These are phyloP conservation scores for Globisporangium cylindrosporum DNA, from an alignment of 352 stramenopile genomes.

Conservation along the genomic window DNA sequence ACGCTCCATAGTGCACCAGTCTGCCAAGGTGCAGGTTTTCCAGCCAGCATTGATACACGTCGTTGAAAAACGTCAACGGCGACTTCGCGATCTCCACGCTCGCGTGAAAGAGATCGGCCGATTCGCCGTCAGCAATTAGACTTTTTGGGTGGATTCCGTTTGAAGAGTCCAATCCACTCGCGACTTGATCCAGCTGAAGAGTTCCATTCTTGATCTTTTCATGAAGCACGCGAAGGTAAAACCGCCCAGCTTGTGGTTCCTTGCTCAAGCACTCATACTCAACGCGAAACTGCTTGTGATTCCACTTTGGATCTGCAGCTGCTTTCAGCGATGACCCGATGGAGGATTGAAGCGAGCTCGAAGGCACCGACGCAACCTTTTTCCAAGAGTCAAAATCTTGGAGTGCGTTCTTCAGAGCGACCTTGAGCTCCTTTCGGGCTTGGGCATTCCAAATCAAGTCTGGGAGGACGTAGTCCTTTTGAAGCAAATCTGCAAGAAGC, in stretches of 20 bases:
- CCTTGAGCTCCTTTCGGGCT: constrained; percentile 53
- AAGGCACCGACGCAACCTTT: constrained; percentile 15
- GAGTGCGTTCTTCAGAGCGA: constrained; percentile 40
- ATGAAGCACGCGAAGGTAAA: constrained; percentile 73
- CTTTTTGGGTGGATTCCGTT: constrained; percentile 44
- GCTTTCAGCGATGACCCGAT: constrained; percentile 25
- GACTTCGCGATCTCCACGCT: constrained; percentile 65
- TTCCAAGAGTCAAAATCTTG: constrained; percentile 54
- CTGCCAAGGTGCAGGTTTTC: constrained; percentile 60
- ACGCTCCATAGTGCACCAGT: constrained; percentile 30
- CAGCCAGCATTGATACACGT: constrained; percentile 82
- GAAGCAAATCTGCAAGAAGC: constrained; percentile 58
- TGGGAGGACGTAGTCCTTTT: constrained; percentile 71
- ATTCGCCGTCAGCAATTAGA: constrained; percentile 21
- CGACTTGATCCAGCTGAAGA: constrained; percentile 52
- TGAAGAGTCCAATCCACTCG: constrained; percentile 33
- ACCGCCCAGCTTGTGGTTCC: constrained; percentile 60
- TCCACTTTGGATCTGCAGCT: constrained; percentile 44
- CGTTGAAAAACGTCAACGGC: constrained; percentile 64
- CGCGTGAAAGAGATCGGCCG: constrained; percentile 52
- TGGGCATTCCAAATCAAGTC: constrained; percentile 79
- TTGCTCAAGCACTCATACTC: constrained; percentile 57
- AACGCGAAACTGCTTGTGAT: constrained; percentile 66
- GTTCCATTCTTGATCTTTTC: constrained; percentile 70
- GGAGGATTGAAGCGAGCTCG: constrained; percentile 18